A percentile compares a stretch with the other conserved stretches of the same genome.
These are phyloP conservation scores for Calonectria fujianensis DNA, from an alignment of 2,329 filamentous ascomycete species.

Conservation along the genomic window DNA sequence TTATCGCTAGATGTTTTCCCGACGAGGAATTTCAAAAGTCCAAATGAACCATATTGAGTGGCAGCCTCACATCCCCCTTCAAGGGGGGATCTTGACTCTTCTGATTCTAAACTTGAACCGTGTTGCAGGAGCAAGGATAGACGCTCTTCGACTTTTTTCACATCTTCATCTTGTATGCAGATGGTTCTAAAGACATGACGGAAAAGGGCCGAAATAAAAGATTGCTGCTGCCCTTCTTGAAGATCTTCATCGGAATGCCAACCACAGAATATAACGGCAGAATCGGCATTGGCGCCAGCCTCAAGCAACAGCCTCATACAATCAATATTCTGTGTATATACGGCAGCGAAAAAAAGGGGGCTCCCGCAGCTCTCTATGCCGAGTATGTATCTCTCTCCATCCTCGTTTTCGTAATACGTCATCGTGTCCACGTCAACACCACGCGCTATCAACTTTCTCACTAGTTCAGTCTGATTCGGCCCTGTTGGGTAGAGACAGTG, in stretches of 20 bases:
- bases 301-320: slow-evolving; percentile 29
- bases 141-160: not conserved
- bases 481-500: slow-evolving; percentile 26
- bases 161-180: not conserved
- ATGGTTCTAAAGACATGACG: slow-evolving; percentile 1
- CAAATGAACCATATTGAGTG: not conserved
- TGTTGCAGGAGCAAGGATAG: slow-evolving; percentile 34
- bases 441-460: slow-evolving; percentile 20
- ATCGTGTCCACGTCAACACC: slow-evolving; percentile 29
- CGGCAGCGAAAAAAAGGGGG: slow-evolving; percentile 37
- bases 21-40: slow-evolving; percentile 33
- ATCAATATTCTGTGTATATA: not conserved
- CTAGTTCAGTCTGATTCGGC: slow-evolving; percentile 7
- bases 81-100: slow-evolving; percentile 21
- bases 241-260: not conserved
- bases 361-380: slow-evolving; percentile 27
- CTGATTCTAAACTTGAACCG: slow-evolving; percentile 26
- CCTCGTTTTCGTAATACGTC: slow-evolving; percentile 19
- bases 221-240: not conserved
- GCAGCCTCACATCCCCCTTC: slow-evolving; percentile 32
- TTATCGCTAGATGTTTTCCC: slow-evolving; percentile 25
- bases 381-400: slow-evolving; percentile 5
- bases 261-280: not conserved
- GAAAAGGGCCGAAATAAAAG: slow-evolving; percentile 38
- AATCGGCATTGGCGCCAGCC: slow-evolving; percentile 32